These are phyloP conservation scores for Clausena lansium DNA, from an alignment of 345 rosid genomes.

Conservation along the genomic window DNA sequence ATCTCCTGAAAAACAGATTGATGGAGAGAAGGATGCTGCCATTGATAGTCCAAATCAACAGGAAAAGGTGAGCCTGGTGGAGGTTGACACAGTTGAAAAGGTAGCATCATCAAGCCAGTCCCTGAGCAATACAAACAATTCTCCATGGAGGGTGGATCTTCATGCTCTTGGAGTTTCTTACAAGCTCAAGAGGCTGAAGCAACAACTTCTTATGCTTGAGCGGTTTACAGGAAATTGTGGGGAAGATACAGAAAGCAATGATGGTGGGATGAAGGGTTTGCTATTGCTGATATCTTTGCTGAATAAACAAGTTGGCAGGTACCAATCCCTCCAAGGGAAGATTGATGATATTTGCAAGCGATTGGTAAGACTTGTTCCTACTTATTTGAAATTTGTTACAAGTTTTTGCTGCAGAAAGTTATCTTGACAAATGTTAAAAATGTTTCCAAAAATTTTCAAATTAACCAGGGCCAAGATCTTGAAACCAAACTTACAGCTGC, in stretches of 20 bases:
- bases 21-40: conserved; percentile 39
- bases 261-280: conserved; percentile 39
- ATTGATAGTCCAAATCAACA: conserved; percentile 22
- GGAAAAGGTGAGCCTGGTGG: conserved; percentile 29
- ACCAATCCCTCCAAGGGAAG: conserved; percentile 86
- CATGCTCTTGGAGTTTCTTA: conserved; percentile 91
- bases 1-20: conserved; percentile 56
- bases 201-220: conserved; percentile 83
- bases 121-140: conserved; percentile 31
- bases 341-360: conserved; percentile 82
- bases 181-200: conserved; percentile 92
- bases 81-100: conserved; percentile 21
- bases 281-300: conserved; percentile 55
- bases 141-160: conserved; percentile 79
- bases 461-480: neutral
- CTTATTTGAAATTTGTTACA: neutral
- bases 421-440: neutral
- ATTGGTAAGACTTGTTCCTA: conserved; percentile 49
- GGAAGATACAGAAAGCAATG: conserved; percentile 35
- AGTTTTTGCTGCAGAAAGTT: neutral
- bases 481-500: neutral
- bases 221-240: conserved; percentile 61
- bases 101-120: conserved; percentile 30
- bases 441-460: neutral
- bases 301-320: conserved; percentile 74